Evolutionary conservation across 2,329 filamentous ascomycete species (phyloP), one percentile per base, ranked within the genome.

Genomic region (Harringtonia lauricola): DNA sequence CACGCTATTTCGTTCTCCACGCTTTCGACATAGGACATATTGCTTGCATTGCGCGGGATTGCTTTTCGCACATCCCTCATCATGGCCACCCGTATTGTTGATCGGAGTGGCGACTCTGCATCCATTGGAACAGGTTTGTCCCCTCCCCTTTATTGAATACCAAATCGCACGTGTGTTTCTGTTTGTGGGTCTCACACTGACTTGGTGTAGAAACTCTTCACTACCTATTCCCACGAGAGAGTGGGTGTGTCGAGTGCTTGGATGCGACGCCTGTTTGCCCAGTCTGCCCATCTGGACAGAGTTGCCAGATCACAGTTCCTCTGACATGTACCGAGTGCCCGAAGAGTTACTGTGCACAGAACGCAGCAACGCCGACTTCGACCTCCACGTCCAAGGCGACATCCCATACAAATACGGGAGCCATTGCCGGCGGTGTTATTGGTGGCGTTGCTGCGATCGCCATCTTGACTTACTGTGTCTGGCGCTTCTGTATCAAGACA

Each of bases 341-440:
- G 9, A 61, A 61, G 43, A 66, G 68, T 15, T 56, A 71, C 47
- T 76, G 76, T 54, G 57, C 63, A 40, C 48, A 39, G 18, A 54
- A 51, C 36, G 42, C 46, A 18, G 42, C 51, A 29, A 46, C 44
- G 15, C 33, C 53, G 34, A 53, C 50, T 34, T 44, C 52, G 46
- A 43, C 30, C 39, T 45, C 49, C 21, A 43, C 47, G 47, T 51
- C 43, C 34, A 17, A 10, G 14, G 19, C 21, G 13, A 8, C 8
- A 26, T 6, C 24, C 17, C 71, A 75, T 8, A 75, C 83, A 8
- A 89, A 86, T 53, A 70, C 82, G 2, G 89, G 89, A 35, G 86
- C 86, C 29, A 95, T 98, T 51, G 90, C 84, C 2, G 92, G 92
- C 51, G 90, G 90, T 51, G 88, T 95, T 10, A 68, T 96, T 36